Conservation (phyloP, 2,329 filamentous ascomycete genomes). For the Ophiostoma ulmi region DNA sequence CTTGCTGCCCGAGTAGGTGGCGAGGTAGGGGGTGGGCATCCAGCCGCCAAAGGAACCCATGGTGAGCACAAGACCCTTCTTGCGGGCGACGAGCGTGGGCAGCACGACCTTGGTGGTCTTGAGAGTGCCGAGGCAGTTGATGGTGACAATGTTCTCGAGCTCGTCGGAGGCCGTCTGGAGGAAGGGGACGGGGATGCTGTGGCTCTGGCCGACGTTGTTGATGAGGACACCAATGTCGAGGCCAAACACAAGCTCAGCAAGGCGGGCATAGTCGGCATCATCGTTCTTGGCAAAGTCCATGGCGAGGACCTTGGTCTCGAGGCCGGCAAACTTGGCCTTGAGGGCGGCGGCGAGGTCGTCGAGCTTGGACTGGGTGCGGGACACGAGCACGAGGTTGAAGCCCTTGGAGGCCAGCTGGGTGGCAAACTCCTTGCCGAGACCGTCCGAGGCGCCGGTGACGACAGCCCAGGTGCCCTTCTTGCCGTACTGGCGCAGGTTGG, state of each 20-base stretch:
- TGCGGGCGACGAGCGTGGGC: slow-evolving; percentile 77
- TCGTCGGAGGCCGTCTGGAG: slow-evolving; percentile 71
- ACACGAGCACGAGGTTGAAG: slow-evolving; percentile 92
- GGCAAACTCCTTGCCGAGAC: slow-evolving; percentile 93
- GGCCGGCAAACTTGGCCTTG: slow-evolving; percentile 58
- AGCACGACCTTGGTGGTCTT: slow-evolving; percentile 80
- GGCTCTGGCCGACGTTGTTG: slow-evolving; percentile 96
- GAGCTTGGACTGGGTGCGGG: slow-evolving; percentile 91
- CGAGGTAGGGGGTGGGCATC: slow-evolving; percentile 83
- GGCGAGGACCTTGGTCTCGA: slow-evolving; percentile 71
- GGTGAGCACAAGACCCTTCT: slow-evolving; percentile 83
- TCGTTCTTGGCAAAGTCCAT: slow-evolving; percentile 88
- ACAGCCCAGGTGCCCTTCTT: slow-evolving; percentile 90
- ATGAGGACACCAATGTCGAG: slow-evolving; percentile 82
- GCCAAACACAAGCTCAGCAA: slow-evolving; percentile 62
- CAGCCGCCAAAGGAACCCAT: slow-evolving; percentile 97
- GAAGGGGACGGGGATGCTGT: slow-evolving; percentile 89
- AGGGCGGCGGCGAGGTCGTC: slow-evolving; percentile 71
- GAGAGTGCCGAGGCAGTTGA: slow-evolving; percentile 90
- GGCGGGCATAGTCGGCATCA: slow-evolving; percentile 70
- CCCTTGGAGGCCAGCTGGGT: slow-evolving; percentile 83
- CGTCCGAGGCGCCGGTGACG: slow-evolving; percentile 91
- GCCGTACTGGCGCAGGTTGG: slow-evolving; percentile 76
- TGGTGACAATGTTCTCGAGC: slow-evolving; percentile 84
- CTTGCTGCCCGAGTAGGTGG: slow-evolving; percentile 96